Conservation (phyloP, 805 yeast species). For the Hanseniaspora meyeri region DNA sequence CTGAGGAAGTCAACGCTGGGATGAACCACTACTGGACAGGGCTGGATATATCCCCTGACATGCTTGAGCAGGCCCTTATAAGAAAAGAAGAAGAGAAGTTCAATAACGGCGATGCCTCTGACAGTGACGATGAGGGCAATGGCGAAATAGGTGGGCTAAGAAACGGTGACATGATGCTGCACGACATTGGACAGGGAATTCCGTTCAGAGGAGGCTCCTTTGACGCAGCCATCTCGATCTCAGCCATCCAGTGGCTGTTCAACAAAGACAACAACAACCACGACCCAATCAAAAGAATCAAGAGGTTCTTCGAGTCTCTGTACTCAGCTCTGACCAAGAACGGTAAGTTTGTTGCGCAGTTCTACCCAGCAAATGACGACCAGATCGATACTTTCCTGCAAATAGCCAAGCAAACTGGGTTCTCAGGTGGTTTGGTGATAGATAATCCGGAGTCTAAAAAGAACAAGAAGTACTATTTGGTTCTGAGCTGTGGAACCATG, state of each 20-base stretch:
- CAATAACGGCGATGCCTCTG: constrained; percentile 1
- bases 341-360: constrained; percentile 94
- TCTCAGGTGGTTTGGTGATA: constrained; percentile 87
- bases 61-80: constrained; percentile 89
- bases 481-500: constrained; percentile 53
- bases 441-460: constrained; percentile 90
- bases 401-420: constrained; percentile 89
- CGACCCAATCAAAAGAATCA: constrained; percentile 72
- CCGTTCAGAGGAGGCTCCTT: constrained; percentile 94
- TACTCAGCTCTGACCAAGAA: constrained; percentile 82
- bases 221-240: constrained; percentile 89
- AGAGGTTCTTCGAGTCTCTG: constrained; percentile 74
- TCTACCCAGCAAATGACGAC: constrained; percentile 81
- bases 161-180: constrained; percentile 71
- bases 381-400: constrained; percentile 66
- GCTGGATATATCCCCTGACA: constrained; percentile 88
- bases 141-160: constrained; percentile 7
- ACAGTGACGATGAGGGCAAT: neutral
- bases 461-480: constrained; percentile 82
- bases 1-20: constrained; percentile 47
- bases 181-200: constrained; percentile 87
- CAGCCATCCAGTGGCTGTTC: constrained; percentile 96
- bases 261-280: constrained; percentile 77
- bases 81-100: constrained; percentile 54
- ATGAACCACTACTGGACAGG: constrained; percentile 73